Percentiles rank a stretch among this genome's conserved stretches.
Evolutionary conservation across 2,329 filamentous ascomycete species (phyloP).

Genomic region (Aspergillus versicolor): DNA sequence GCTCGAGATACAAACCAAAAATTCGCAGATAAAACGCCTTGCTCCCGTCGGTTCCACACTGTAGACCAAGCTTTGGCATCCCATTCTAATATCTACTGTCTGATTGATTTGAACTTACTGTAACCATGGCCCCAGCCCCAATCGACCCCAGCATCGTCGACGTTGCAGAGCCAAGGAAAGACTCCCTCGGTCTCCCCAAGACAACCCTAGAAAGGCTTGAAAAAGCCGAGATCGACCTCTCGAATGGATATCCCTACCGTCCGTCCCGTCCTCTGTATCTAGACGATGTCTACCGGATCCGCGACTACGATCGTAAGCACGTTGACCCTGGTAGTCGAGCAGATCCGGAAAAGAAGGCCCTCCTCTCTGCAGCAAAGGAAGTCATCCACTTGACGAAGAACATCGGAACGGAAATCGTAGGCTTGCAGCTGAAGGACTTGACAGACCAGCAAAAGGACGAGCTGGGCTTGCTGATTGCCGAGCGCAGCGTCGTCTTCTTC

Average conservation of each 20-base stretch:
- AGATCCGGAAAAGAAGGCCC: conserved; percentile 61
- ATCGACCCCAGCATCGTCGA: conserved; percentile 65
- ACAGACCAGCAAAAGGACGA: conserved; percentile 61
- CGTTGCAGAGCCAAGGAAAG: conserved; percentile 61
- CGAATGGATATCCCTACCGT: conserved; percentile 69
- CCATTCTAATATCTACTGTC: background rate
- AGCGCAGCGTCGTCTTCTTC: conserved; percentile 67
- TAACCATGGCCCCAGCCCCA: conserved; percentile 56
- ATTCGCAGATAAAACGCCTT: background rate
- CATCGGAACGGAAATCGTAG: conserved; percentile 65
- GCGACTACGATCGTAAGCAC: conserved; percentile 56
- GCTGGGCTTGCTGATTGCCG: conserved; percentile 61
- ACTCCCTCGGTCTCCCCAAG: conserved; percentile 62
- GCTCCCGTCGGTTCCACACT: background rate
- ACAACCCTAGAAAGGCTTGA: conserved; percentile 58
- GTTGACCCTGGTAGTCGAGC: conserved; percentile 64
- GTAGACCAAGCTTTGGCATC: background rate
- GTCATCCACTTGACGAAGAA: conserved; percentile 62
- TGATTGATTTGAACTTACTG: background rate
- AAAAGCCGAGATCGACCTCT: conserved; percentile 69
- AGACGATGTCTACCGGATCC: conserved; percentile 67
- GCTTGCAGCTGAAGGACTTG: conserved; percentile 62
- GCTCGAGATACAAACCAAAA: background rate
- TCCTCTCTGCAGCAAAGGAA: conserved; percentile 59
- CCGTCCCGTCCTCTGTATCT: conserved; percentile 66